Percentiles rank a stretch among this genome's conserved stretches.
These are phyloP conservation scores for Coniella lustricola DNA, from an alignment of 2,329 filamentous ascomycete species.

Conservation along the genomic window DNA sequence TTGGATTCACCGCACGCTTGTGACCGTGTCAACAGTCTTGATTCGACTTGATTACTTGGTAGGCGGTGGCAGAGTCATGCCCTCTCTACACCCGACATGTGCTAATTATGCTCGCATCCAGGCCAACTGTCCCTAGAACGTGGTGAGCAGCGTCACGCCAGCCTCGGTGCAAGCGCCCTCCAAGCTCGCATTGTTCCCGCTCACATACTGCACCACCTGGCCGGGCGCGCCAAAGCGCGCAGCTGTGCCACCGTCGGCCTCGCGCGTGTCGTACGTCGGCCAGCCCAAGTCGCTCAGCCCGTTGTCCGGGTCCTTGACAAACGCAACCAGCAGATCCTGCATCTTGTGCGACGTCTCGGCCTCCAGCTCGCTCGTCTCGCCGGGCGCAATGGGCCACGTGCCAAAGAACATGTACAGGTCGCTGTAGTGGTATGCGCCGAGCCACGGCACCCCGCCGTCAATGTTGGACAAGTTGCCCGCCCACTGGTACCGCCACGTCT, in stretches of 20 bases:
- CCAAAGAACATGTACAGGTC: slow-evolving; percentile 12
- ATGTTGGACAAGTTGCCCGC: slow-evolving; percentile 14
- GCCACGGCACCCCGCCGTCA: slow-evolving; percentile 4
- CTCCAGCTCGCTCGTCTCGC: slow-evolving; percentile 6
- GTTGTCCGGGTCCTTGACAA: slow-evolving; percentile 32
- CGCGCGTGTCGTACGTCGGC: slow-evolving; percentile 14
- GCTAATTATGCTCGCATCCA: background rate
- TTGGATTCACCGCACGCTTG: too few species aligned
- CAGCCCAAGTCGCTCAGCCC: slow-evolving; percentile 28
- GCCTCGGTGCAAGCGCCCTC: background rate
- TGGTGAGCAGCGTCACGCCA: background rate
- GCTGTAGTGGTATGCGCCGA: slow-evolving; percentile 12
- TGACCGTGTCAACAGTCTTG: too few species aligned
- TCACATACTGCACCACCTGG: slow-evolving; percentile 2
- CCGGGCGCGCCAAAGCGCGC: background rate
- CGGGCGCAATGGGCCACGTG: slow-evolving; percentile 2
- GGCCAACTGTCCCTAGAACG: background rate
- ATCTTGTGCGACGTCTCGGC: slow-evolving; percentile 3
- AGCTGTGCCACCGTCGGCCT: background rate
- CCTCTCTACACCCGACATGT: background rate
- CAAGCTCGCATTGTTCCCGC: background rate
- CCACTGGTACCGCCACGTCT: slow-evolving; percentile 13
- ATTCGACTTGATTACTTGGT: too few species aligned
- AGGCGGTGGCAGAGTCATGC: too few species aligned
- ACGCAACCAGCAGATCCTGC: slow-evolving; percentile 19